Base-by-base conservation (phyloP, 495 filamentous ascomycete genomes). In the Symbiotaphrina buchneri region DNA sequence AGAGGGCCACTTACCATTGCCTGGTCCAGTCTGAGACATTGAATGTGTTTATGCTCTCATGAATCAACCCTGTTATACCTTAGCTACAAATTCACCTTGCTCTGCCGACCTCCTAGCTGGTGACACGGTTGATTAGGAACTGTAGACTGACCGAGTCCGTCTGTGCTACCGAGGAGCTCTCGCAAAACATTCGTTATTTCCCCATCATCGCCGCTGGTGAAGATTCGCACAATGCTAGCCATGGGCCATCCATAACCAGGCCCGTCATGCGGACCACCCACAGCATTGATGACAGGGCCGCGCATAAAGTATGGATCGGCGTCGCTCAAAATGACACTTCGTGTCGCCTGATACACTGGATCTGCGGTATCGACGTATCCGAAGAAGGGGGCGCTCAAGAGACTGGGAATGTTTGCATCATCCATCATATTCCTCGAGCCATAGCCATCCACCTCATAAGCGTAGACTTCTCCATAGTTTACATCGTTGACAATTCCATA, bases 381-480 rank as follows among this genome's bases (percentile, higher is more conserved):
- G 17, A 62, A 46, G 31, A 71, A 46, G 0, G 68, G 62, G 22
- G 61, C 55, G 5, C 57, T 51, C 10, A 72, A 52, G 4, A 73
- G 47, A 5, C 52, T 58, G 0, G 68, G 66, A 30, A 73, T 52
- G 38, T 73, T 73, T 18, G 68, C 66, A 36, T 73, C 68, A 33
- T 72, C 68, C 68, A 69, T 70, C 17, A 67, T 41, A 16, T 52
- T 56, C 22, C 51, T 43, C 5, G 44, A 45, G 27, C 62, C 62
- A 27, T 59, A 72, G 7, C 68, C 68, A 35, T 72, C 66, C 5
- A 70, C 52, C 41, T 73, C 68, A 37, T 61, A 73, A 3, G 68
- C 67, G 37, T 60, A 73, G 6, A 71, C 52, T 18, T 40, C 40
- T 16, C 56, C 66, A 36, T 59, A 55, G 3, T 27, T 44, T 0